phyloP scores from a whole-genome alignment of 495 filamentous ascomycete genomes.

The Lasiosphaeris hirsuta region DNA sequence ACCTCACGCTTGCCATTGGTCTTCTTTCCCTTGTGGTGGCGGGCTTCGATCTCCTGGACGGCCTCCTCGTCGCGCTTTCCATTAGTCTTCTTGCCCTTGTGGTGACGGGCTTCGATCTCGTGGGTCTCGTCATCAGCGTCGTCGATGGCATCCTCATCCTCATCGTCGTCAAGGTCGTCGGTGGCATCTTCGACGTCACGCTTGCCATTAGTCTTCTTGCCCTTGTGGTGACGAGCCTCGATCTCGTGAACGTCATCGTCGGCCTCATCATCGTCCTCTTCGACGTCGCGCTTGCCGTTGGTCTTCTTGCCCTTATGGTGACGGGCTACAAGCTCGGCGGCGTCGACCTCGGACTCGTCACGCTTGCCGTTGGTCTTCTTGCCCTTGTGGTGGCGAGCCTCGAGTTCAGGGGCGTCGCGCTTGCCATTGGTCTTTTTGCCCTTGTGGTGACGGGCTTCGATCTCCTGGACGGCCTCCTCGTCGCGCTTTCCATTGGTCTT shows the following conservation, averaged over 20 bases:
- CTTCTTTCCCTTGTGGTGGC: conserved; percentile 17
- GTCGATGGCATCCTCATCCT: not conserved
- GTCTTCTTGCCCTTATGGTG: conserved; percentile 21
- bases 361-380: conserved; percentile 3
- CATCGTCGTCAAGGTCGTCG: conserved; percentile 1
- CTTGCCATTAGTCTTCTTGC: conserved; percentile 18
- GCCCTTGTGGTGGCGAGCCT: conserved; percentile 15
- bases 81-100: not conserved
- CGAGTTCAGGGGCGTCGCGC: conserved; percentile 11
- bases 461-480: not conserved
- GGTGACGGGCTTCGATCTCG: not conserved
- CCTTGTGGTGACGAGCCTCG: conserved; percentile 21
- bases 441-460: conserved; percentile 24
- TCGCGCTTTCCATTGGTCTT: not conserved
- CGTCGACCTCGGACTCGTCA: not conserved
- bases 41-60: conserved; percentile 7
- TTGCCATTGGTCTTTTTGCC: conserved; percentile 18
- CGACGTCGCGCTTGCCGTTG: conserved; percentile 8
- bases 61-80: too few relatives aligned
- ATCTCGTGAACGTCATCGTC: not conserved
- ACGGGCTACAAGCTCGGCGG: not conserved
- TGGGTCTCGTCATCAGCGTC: not conserved
- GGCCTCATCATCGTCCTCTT: conserved; percentile 4
- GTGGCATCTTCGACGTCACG: not conserved
- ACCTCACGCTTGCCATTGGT: conserved; percentile 8